These are phyloP conservation scores for Neopestalotiopsis sp. DNA, from an alignment of 2,329 filamentous ascomycete species.

Conservation along the genomic window DNA sequence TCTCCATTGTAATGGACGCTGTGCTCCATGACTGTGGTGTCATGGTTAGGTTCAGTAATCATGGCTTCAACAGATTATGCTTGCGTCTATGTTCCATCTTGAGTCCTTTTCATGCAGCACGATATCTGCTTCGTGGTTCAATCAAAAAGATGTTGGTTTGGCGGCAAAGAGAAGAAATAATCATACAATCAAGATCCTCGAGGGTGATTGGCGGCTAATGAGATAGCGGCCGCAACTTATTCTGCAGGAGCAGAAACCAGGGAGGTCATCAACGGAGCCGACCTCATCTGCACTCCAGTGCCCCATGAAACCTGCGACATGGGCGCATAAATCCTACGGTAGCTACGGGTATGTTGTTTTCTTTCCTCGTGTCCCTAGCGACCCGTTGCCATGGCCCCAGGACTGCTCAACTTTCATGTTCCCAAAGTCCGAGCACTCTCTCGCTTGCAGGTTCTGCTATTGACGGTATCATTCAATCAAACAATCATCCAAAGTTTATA, in stretches of 20 bases:
- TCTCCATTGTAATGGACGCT: not conserved
- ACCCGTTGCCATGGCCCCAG: slow-evolving; percentile 6
- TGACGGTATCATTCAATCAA: not conserved
- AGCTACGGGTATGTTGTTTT: not conserved
- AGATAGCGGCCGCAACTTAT: not conserved
- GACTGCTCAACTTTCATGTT: not conserved
- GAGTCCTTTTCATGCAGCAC: not conserved
- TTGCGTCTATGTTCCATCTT: not conserved
- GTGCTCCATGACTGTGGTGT: not conserved
- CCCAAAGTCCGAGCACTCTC: not conserved
- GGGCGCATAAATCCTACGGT: not conserved
- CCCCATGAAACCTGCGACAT: not conserved
- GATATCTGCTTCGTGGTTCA: not conserved
- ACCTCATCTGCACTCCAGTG: not conserved
- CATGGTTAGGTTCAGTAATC: not conserved
- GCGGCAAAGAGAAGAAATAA: not conserved
- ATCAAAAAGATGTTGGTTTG: not conserved
- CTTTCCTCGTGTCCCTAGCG: not conserved
- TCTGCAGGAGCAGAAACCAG: not conserved
- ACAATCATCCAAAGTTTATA: not conserved
- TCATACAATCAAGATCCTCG: not conserved
- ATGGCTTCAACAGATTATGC: not conserved
- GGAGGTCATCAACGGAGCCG: not conserved
- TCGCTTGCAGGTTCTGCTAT: no score
- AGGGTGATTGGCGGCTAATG: not conserved